Evolutionary conservation across 306 rosid genomes (phyloP).

Genomic region (Quercus mongolica): DNA sequence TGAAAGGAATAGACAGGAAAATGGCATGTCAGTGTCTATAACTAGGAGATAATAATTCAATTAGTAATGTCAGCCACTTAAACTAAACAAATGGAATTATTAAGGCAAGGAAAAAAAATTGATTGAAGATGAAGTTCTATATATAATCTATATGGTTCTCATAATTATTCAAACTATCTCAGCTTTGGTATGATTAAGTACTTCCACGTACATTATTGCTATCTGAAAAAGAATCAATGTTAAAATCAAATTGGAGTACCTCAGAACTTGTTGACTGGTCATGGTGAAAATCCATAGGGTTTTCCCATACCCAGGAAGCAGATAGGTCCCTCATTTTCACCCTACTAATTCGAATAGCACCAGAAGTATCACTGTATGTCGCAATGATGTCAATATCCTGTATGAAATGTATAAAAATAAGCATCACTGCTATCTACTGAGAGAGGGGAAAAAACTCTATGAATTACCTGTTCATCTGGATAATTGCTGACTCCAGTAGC

Average conservation of each 20-base stretch:
- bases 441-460: slow-evolving; percentile 9
- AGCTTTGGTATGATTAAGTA: neutral
- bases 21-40: slow-evolving; percentile 14
- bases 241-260: slow-evolving; percentile 42
- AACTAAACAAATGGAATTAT: slow-evolving; percentile 10
- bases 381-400: slow-evolving; percentile 88
- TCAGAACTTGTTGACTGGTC: slow-evolving; percentile 49
- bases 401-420: slow-evolving; percentile 30
- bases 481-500: slow-evolving; percentile 28
- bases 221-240: neutral
- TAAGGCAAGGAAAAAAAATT: neutral
- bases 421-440: slow-evolving; percentile 14
- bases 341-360: slow-evolving; percentile 63
- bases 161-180: neutral
- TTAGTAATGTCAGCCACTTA: slow-evolving; percentile 4
- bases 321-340: slow-evolving; percentile 78
- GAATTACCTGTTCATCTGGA: slow-evolving; percentile 67
- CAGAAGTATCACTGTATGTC: slow-evolving; percentile 64
- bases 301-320: slow-evolving; percentile 90
- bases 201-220: neutral
- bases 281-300: slow-evolving; percentile 44
- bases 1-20: slow-evolving; percentile 30
- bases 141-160: too few species aligned
- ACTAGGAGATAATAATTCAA: slow-evolving; percentile 6
- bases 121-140: neutral